These are phyloP conservation scores for Chytriomyces sp. DNA, from an alignment of 192 early-diverging fungal genomes.

Conservation along the genomic window DNA sequence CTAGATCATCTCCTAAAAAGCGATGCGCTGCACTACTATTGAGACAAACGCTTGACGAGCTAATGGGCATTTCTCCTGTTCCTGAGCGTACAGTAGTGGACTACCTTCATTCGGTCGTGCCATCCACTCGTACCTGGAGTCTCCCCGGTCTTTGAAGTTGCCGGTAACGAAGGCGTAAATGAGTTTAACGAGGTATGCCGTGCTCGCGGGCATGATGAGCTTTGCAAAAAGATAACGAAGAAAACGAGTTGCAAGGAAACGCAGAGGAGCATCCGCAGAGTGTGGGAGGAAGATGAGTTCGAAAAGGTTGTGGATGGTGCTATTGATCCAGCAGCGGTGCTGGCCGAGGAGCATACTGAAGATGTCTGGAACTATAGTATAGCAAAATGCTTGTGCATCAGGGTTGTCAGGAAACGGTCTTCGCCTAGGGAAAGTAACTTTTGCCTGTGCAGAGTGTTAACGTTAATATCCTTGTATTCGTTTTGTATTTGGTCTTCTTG, in stretches of 20 bases:
- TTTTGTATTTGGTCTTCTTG: conserved; percentile 80
- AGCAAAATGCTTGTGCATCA: conserved; percentile 92
- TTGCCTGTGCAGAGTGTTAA: conserved; percentile 97
- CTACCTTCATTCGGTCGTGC: too few species aligned
- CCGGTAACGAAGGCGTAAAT: conserved; percentile 41
- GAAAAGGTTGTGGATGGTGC: conserved; percentile 95
- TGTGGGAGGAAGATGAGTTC: conserved; percentile 92
- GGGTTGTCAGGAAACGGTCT: conserved; percentile 86
- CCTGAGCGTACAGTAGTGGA: too few species aligned
- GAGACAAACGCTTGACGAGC: too few species aligned
- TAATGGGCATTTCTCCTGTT: too few species aligned
- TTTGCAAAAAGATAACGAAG: conserved; percentile 92
- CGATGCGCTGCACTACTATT: too few species aligned
- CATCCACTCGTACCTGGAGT: too few species aligned
- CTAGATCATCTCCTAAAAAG: too few species aligned
- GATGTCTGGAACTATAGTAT: conserved; percentile 90
- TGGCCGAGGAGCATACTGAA: conserved; percentile 89
- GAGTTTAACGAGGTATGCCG: conserved; percentile 71
- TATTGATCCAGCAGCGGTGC: conserved; percentile 98
- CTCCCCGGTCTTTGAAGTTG: too few species aligned
- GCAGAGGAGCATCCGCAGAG: conserved; percentile 94
- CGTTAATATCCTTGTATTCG: conserved; percentile 88
- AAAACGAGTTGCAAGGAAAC: conserved; percentile 95
- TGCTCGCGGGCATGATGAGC: conserved; percentile 87
- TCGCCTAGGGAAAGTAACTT: conserved; percentile 94